These are phyloP conservation scores for Anthracocystis setariae DNA, from an alignment of 1,284 basidiomycete species.

Conservation along the genomic window DNA sequence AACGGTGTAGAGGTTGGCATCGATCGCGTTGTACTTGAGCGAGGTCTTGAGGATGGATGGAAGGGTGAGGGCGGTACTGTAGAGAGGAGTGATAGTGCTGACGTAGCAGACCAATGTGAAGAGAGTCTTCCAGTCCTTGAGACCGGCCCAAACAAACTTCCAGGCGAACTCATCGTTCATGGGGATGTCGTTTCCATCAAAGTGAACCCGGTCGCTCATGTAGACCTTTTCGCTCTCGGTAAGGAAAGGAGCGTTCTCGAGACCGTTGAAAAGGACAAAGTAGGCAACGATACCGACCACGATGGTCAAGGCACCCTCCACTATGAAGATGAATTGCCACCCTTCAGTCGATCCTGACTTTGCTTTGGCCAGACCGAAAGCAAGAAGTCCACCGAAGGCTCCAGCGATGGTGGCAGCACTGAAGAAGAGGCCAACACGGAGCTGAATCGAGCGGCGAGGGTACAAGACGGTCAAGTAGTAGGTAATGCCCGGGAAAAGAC, in stretches of 20 bases:
- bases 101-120: conserved; percentile 58
- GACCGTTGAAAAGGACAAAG: conserved; percentile 48
- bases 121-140: conserved; percentile 59
- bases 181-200: conserved; percentile 55
- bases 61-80: conserved; percentile 57
- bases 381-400: conserved; percentile 70
- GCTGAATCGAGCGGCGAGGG: conserved; percentile 50
- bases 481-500: conserved; percentile 54
- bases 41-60: conserved; percentile 56
- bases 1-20: conserved; percentile 68
- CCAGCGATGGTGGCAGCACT: conserved; percentile 69
- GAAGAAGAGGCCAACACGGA: conserved; percentile 57
- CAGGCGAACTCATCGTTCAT: conserved; percentile 58
- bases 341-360: conserved; percentile 36
- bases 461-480: conserved; percentile 50
- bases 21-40: conserved; percentile 54
- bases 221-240: conserved; percentile 53
- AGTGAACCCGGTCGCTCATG: conserved; percentile 47
- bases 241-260: conserved; percentile 53
- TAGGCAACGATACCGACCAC: conserved; percentile 68
- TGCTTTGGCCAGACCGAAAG: conserved; percentile 61
- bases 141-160: conserved; percentile 53
- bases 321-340: conserved; percentile 68
- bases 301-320: conserved; percentile 71
- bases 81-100: conserved; percentile 54